These are phyloP conservation scores for Deinandra increscens DNA, from an alignment of 129 eudicot species.

Conservation along the genomic window DNA sequence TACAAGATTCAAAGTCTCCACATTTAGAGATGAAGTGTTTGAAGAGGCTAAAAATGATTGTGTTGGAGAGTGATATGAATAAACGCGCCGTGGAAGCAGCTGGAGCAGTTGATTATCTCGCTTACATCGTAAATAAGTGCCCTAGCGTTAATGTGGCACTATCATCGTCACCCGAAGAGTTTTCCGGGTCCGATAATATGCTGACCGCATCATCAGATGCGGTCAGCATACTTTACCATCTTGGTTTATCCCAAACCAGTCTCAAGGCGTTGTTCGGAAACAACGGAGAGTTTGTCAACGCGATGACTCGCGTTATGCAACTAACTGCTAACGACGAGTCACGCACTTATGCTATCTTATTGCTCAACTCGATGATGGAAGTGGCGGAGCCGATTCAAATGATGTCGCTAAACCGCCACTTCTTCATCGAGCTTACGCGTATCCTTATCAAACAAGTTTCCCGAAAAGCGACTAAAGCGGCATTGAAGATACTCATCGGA, in stretches of 20 bases:
- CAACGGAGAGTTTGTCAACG: conserved; percentile 32
- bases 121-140: conserved; percentile 22
- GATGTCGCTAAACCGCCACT: conserved; percentile 18
- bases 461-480: conserved; percentile 49
- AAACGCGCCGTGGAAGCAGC: conserved; percentile 51
- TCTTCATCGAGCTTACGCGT: conserved; percentile 39
- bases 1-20: conserved; percentile 43
- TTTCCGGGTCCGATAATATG: conserved; percentile 1
- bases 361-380: conserved; percentile 50
- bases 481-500: conserved; percentile 40
- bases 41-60: conserved; percentile 41
- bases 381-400: conserved; percentile 46
- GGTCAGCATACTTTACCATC: conserved; percentile 42
- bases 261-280: conserved; percentile 33
- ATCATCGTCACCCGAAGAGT: conserved; percentile 3
- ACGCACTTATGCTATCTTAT: conserved; percentile 38
- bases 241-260: conserved; percentile 40
- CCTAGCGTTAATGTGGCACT: not conserved
- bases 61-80: conserved; percentile 43
- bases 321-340: conserved; percentile 42
- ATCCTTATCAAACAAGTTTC: conserved; percentile 38
- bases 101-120: conserved; percentile 48
- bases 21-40: conserved; percentile 37
- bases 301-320: conserved; percentile 39
- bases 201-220: conserved; percentile 28